Percentiles rank a stretch among this genome's conserved stretches.
These are phyloP conservation scores for Epithemia pelagica DNA, from an alignment of 108 stramenopile genomes.

Conservation along the genomic window DNA sequence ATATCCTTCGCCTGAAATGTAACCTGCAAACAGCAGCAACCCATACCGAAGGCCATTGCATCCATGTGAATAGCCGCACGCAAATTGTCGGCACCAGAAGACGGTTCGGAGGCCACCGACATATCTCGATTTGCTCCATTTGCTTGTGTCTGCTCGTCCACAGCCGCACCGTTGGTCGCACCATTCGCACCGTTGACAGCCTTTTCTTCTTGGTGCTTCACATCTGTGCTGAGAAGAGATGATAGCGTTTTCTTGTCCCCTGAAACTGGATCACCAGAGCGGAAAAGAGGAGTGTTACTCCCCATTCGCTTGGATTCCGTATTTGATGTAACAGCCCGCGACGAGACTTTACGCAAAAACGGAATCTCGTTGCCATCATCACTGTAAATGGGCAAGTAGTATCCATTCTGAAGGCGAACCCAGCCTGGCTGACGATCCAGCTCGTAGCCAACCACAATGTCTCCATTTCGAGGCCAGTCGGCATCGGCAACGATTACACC, in stretches of 20 bases:
- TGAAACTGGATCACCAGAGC: constrained; percentile 18
- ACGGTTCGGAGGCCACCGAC: not conserved
- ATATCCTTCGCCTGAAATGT: constrained; percentile 97
- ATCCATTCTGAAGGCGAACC: constrained; percentile 86
- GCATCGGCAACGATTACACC: constrained; percentile 82
- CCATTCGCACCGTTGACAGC: not conserved
- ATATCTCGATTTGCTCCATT: not conserved
- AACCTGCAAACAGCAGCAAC: constrained; percentile 98
- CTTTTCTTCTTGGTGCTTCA: constrained; percentile 1
- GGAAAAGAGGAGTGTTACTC: constrained; percentile 64
- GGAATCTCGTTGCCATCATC: constrained; percentile 56
- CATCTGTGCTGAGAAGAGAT: constrained; percentile 30
- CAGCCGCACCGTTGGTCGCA: not conserved
- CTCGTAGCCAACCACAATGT: constrained; percentile 78
- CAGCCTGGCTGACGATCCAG: constrained; percentile 75
- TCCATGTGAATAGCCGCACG: constrained; percentile 94
- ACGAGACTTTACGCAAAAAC: constrained; percentile 71
- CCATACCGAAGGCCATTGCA: constrained; percentile 99
- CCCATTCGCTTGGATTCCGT: constrained; percentile 66
- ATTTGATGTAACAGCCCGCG: constrained; percentile 57
- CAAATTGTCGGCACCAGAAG: constrained; percentile 29
- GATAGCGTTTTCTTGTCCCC: constrained; percentile 17
- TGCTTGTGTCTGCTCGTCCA: not conserved
- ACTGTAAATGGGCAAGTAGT: constrained; percentile 79
- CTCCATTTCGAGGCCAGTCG: constrained; percentile 90